Conservation (phyloP, 2,329 filamentous ascomycete species). For the Cylindrodendrum hubeiense region DNA sequence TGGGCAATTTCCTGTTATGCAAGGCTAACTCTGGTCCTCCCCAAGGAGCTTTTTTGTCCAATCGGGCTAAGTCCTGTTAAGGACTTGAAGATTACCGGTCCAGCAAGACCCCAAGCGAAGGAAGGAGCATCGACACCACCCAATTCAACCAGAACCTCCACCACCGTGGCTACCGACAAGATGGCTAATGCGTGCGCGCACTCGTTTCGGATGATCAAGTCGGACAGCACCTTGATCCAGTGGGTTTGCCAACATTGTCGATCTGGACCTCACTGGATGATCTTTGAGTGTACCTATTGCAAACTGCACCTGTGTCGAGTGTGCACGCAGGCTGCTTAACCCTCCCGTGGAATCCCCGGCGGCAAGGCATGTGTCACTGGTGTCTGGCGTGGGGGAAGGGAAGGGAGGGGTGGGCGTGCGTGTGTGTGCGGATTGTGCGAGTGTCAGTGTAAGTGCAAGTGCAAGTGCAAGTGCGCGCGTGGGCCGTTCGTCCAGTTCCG, state of each 20-base stretch:
- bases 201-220: slow-evolving; percentile 75
- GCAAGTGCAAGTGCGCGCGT: slow-evolving; percentile 15
- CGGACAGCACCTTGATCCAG: slow-evolving; percentile 73
- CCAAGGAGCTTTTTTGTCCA: slow-evolving; percentile 35
- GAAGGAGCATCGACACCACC: slow-evolving; percentile 32
- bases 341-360: slow-evolving; percentile 22
- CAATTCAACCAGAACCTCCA: slow-evolving; percentile 22
- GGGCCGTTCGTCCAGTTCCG: slow-evolving; percentile 20
- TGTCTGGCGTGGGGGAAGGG: slow-evolving; percentile 33
- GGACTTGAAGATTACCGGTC: slow-evolving; percentile 31
- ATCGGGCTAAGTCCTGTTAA: slow-evolving; percentile 40
- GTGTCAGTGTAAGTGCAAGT: slow-evolving; percentile 11
- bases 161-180: slow-evolving; percentile 42
- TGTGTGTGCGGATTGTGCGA: slow-evolving; percentile 8
- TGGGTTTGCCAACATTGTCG: slow-evolving; percentile 76
- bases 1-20: slow-evolving; percentile 29
- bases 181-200: slow-evolving; percentile 71
- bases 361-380: slow-evolving; percentile 33
- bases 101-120: slow-evolving; percentile 22
- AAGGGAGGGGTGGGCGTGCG: slow-evolving; percentile 27
- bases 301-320: slow-evolving; percentile 73
- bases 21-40: slow-evolving; percentile 40
- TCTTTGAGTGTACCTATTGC: slow-evolving; percentile 78
- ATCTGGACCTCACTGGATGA: slow-evolving; percentile 75
- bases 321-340: slow-evolving; percentile 60